Percentiles rank a stretch among this genome's conserved stretches.
Conservation (phyloP, 1,139 yeast genomes). For the Geotrichum citri-aurantii region DNA sequence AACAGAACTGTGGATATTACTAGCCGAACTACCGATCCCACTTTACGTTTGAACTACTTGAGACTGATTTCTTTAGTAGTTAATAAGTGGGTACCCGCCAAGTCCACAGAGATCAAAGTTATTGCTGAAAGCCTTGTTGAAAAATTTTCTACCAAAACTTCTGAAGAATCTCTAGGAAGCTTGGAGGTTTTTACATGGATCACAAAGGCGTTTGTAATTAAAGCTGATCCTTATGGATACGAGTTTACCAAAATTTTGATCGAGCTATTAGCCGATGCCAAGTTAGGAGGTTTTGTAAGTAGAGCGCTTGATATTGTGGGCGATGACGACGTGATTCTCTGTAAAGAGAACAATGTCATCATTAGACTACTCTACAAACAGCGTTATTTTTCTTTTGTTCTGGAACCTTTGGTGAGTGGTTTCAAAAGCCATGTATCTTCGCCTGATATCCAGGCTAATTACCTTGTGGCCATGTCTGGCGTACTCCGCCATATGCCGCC, state of each 20-base stretch:
- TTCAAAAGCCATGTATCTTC: conserved; percentile 21
- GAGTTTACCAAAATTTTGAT: conserved; percentile 39
- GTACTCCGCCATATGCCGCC: conserved; percentile 61
- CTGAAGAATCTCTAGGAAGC: conserved; percentile 22
- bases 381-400: conserved; percentile 52
- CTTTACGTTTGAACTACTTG: conserved; percentile 51
- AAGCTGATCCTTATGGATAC: conserved; percentile 48
- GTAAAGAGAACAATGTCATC: conserved; percentile 52
- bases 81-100: conserved; percentile 45
- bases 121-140: conserved; percentile 8
- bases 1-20: conserved; percentile 28
- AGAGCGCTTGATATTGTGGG: conserved; percentile 59
- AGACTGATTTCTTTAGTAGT: conserved; percentile 52
- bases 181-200: conserved; percentile 65
- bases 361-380: conserved; percentile 72
- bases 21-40: conserved; percentile 24
- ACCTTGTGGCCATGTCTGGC: conserved; percentile 60
- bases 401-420: conserved; percentile 33
- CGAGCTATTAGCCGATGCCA: conserved; percentile 34
- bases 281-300: conserved; percentile 40
- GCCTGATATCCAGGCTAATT: conserved; percentile 38
- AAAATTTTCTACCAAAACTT: background rate
- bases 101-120: conserved; percentile 10
- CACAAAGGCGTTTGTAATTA: conserved; percentile 61
- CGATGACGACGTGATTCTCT: conserved; percentile 56